Evolutionary conservation across 352 stramenopile genomes (phyloP), one percentile per base, ranked within the genome.

Genomic region (Globisporangium megalacanthum): DNA sequence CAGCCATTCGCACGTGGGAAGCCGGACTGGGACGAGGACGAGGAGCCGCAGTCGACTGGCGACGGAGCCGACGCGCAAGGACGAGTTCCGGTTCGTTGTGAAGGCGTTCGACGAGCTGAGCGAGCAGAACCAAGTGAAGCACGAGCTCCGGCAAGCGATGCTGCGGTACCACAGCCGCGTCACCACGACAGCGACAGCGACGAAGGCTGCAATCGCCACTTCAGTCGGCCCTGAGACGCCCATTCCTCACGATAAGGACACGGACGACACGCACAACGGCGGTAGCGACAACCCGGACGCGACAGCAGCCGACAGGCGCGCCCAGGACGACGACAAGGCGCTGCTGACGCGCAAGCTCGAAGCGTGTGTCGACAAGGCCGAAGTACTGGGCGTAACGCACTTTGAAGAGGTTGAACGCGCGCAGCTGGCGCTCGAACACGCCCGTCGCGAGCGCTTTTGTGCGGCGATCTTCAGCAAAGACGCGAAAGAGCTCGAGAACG

Each of bases 331-430:
- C 7, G 14, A 60, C 17, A 35, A 62, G 62, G 39, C 65, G 20
- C 46, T 70, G 7, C 77, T 70, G 48, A 83, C 80, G 20, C 75
- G 73, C 14, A 70, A 64, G 35, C 66, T 92, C 9, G 79, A 92
- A 58, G 66, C 61, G 29, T 82, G 68, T 54, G 76, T 92, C 25
- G 77, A 92, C 25, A 64, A 71, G 41, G 82, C 82, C 4, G 82
- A 92, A 46, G 68, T 77, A 49, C 69, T 89, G 59, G 77, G 84
- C 33, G 75, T 89, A 61, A 89, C 82, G 1, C 79, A 88, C 52
- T 60, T 88, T 31, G 75, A 85, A 9, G 82, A 92, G 53, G 82
- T 92, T 37, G 76, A 89, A 50, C 72, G 67, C 20, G 81, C 81
- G 13, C 81, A 92, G 51, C 81, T 79, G 45, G 73, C 86, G 60